These are phyloP conservation scores for Colletotrichum sp. DNA, from an alignment of 2,329 filamentous ascomycete genomes.

Conservation along the genomic window DNA sequence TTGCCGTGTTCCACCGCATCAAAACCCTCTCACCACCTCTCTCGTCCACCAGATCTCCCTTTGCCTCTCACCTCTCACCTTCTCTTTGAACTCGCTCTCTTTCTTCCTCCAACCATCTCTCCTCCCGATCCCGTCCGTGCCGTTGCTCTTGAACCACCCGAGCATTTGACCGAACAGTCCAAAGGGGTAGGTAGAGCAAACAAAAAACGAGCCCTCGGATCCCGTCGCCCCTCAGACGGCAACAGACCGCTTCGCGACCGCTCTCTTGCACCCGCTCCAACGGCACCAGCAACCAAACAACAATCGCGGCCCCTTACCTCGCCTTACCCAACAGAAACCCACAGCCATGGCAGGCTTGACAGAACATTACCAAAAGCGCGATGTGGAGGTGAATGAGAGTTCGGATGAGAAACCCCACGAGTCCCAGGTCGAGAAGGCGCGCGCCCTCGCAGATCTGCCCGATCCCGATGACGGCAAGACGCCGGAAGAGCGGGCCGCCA, in stretches of 20 bases:
- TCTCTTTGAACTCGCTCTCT: background rate
- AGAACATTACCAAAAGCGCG: constrained; percentile 4
- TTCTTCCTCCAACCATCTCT: background rate
- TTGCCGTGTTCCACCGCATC: constrained; percentile 6
- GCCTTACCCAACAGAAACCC: background rate
- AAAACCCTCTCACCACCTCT: background rate
- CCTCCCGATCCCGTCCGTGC: background rate
- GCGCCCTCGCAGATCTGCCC: constrained; percentile 31
- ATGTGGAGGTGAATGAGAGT: constrained; percentile 16
- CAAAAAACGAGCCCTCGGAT: background rate
- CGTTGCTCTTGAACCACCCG: background rate
- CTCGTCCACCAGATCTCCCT: background rate
- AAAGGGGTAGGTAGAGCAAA: background rate
- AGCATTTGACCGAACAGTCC: background rate
- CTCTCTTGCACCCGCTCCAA: background rate
- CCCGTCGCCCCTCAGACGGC: background rate
- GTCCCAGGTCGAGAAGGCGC: constrained; percentile 29
- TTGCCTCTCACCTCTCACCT: background rate
- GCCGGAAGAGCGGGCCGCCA: constrained; percentile 64
- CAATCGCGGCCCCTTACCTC: background rate
- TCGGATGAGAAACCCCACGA: constrained; percentile 15
- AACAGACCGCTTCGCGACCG: background rate
- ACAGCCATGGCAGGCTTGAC: constrained; percentile 12
- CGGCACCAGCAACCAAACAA: background rate
- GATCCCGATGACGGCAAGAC: constrained; percentile 66